Base-by-base conservation (phyloP, 192 early-diverging fungal species). In the Entomortierella chlamydospora region DNA sequence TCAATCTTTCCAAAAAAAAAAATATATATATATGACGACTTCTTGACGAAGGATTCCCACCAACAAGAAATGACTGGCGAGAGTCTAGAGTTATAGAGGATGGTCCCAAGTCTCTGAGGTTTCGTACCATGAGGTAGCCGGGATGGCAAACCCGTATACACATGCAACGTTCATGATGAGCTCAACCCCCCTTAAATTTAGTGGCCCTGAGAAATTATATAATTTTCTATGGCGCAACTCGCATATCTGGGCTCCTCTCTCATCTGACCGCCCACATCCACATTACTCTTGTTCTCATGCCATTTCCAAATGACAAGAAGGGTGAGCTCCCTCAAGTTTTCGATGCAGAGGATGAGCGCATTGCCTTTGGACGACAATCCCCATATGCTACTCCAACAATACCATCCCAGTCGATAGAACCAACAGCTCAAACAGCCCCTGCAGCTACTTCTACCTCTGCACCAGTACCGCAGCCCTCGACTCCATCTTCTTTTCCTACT, bases 231-330 rank as follows among this genome's bases (percentile, higher is more conserved):
- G n/a, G n/a, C n/a, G n/a, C n/a, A n/a, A n/a, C n/a, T n/a, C n/a
- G n/a, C n/a, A n/a, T n/a, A n/a, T n/a, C n/a, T n/a, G n/a, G 45
- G 15, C 4, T 5, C 15, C 15, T 20, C 12, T 47, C 15, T 47
- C 45, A 47, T 47, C 20, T 47, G 15, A 17, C 13, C n/a, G n/a
- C n/a, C n/a, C n/a, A n/a, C n/a, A n/a, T 41, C 13, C 39, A 47
- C 20, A 20, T 47, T 47, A 12, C 12, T 5, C 45, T 47, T 47
- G 2, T 5, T 17, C 4, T 17, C 45, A 70, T 70, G 68, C 42
- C 68, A 54, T 70, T 47, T 45, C 57, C 25, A 50, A 43, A 37
- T 5, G 57, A 59, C 57, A 56, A 29, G 7, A 70, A 70, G 58
- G 26, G 2, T 4, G n/a, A 1, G 0, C 20, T 22, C 7, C 45